phyloP scores from a whole-genome alignment of 176 grass and related monocot genomes.

The Oryza brachyantha region DNA sequence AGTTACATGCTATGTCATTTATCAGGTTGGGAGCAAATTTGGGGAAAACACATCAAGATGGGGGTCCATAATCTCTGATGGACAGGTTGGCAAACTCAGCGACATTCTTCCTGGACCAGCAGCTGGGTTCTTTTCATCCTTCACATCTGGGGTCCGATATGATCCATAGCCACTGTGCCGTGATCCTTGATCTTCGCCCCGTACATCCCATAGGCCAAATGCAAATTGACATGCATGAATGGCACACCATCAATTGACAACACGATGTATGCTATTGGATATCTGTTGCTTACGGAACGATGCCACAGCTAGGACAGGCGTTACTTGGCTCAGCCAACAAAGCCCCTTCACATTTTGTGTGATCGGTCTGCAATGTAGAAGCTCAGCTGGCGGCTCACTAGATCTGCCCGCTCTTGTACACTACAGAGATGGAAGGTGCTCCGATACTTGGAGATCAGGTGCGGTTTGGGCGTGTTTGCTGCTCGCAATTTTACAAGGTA shows the following conservation, averaged over 20 bases:
- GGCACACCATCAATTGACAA: background rate
- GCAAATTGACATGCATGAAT: background rate
- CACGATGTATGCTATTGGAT: slow-evolving; percentile 4
- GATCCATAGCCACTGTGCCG: slow-evolving; percentile 47
- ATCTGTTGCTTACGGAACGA: slow-evolving; percentile 20
- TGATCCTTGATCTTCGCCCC: slow-evolving; percentile 9
- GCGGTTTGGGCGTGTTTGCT: background rate
- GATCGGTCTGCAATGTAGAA: background rate
- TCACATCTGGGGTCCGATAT: slow-evolving; percentile 75
- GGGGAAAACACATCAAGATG: slow-evolving; percentile 95
- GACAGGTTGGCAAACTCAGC: slow-evolving; percentile 86
- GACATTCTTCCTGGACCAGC: slow-evolving; percentile 95
- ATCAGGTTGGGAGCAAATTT: slow-evolving; percentile 97
- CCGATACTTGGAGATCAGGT: background rate
- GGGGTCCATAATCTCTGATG: slow-evolving; percentile 98
- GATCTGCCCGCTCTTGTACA: background rate
- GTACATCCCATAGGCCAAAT: background rate
- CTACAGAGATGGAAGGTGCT: background rate
- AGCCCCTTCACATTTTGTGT: background rate
- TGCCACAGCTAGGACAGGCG: background rate
- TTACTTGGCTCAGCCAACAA: background rate
- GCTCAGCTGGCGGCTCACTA: background rate
- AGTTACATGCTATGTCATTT: background rate
- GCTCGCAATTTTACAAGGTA: slow-evolving; percentile 27
- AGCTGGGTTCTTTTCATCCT: slow-evolving; percentile 84